Base-by-base conservation (phyloP, 2,329 filamentous ascomycete genomes). In the Diatrype stigma region DNA sequence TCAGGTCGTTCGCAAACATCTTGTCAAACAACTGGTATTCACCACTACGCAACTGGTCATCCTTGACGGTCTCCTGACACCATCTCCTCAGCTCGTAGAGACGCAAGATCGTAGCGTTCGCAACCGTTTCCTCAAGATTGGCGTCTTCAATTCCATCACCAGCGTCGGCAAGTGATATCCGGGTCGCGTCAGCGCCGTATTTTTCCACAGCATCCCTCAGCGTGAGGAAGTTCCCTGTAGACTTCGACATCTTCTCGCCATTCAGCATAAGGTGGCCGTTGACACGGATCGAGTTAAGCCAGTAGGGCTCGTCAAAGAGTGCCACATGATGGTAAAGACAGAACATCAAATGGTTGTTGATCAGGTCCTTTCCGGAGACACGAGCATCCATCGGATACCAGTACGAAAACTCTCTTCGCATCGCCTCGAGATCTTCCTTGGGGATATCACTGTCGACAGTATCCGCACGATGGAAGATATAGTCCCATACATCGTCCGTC, bases 241-340 rank as follows among this genome's bases (percentile, higher is more conserved):
- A 93, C 77, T 99, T 99, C 69, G 85, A 88, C 94, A 99, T 99
- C 81, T 99, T 99, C 68, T 96, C 90, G 46, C 93, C 93, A 68
- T 99, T 99, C 57, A 99, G 79, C 70, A 96, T 84, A 63, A 97
- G 74, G 73, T 97, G 93, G 1, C 94, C 94, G 66, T 99, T 99
- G 56, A 89, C 86, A 58, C 94, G 87, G 59, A 97, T 80, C 56
- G 85, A 85, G 47, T 81, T 81, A 11, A 94, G 94, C 91, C 93
- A 96, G 76, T 91, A 95, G 69, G 93, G 83, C 52, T 82, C 81
- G 12, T 85, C 82, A 79, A 96, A 97, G 42, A 99, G 80, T 11
- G 94, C 94, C 57, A 94, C 71, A 70, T 97, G 94, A 60, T 93
- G 87, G 74, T 97, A 97, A 49, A 97, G 80, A 80, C 89, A 94